These are phyloP conservation scores for Scutellaria galericulata DNA, from an alignment of 257 asterid species.

Conservation along the genomic window DNA sequence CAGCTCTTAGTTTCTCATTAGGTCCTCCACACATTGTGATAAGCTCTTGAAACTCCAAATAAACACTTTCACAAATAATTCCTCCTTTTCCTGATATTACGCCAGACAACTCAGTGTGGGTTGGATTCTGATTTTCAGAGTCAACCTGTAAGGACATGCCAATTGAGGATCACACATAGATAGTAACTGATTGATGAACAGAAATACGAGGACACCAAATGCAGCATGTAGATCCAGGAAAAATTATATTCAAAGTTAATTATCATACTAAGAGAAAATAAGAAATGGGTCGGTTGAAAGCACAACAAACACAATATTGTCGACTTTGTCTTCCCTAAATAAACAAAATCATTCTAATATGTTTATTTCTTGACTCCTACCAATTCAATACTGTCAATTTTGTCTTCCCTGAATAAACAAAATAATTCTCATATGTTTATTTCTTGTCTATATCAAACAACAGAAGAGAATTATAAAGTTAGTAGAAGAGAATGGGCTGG, in stretches of 20 bases:
- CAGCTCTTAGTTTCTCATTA: slow-evolving; percentile 77
- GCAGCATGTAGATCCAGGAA: slow-evolving; percentile 23
- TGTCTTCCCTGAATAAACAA: slow-evolving; percentile 9
- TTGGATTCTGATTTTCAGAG: slow-evolving; percentile 72
- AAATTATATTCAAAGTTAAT: slow-evolving; percentile 18
- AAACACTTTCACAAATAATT: slow-evolving; percentile 79
- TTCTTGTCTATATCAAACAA: slow-evolving; percentile 11
- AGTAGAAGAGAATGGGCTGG: background rate
- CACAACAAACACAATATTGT: slow-evolving; percentile 10
- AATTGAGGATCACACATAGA: slow-evolving; percentile 27
- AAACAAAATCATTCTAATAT: slow-evolving; percentile 5
- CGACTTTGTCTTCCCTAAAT: background rate
- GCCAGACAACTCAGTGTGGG: slow-evolving; percentile 55
- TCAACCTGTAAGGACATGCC: slow-evolving; percentile 53
- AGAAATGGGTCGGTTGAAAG: background rate
- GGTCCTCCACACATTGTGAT: slow-evolving; percentile 90
- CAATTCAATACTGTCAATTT: background rate
- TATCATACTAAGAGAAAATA: background rate
- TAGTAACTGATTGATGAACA: background rate
- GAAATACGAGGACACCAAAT: background rate
- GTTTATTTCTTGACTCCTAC: background rate
- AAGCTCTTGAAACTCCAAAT: slow-evolving; percentile 77
- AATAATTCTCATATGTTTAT: background rate
- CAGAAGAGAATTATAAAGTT: background rate
- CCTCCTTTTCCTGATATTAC: slow-evolving; percentile 65